phyloP scores from a whole-genome alignment of 2,329 filamentous ascomycete species.

The Fusarium buxicola region DNA sequence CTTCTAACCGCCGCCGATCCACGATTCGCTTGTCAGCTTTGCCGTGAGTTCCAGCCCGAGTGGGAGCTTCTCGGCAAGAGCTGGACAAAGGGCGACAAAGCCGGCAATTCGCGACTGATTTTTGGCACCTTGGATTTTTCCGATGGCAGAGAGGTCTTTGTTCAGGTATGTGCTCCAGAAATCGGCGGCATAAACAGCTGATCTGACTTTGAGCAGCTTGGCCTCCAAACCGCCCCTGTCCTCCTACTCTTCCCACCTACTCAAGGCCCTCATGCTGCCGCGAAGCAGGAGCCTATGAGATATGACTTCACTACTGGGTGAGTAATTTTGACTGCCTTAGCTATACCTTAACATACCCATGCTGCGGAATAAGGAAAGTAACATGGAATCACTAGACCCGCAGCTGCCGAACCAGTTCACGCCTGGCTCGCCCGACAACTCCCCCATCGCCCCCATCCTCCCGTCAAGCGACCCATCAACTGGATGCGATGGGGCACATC shows the following conservation, averaged over 20 bases:
- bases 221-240: slow-evolving; percentile 93
- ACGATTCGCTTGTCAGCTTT: slow-evolving; percentile 86
- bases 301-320: slow-evolving; percentile 89
- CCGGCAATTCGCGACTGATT: slow-evolving; percentile 76
- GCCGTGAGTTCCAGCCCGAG: slow-evolving; percentile 91
- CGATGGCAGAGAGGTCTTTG: slow-evolving; percentile 85
- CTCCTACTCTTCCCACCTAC: slow-evolving; percentile 90
- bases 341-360: too few species aligned
- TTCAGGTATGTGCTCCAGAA: slow-evolving; percentile 70
- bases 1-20: slow-evolving; percentile 88
- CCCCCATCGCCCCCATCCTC: slow-evolving; percentile 80
- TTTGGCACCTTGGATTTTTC: slow-evolving; percentile 90
- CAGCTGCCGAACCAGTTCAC: slow-evolving; percentile 81
- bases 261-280: slow-evolving; percentile 79
- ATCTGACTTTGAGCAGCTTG: slow-evolving; percentile 68
- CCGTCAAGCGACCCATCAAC: slow-evolving; percentile 87
- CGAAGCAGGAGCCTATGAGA: slow-evolving; percentile 75
- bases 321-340: slow-evolving; percentile 43
- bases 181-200: neutral
- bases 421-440: slow-evolving; percentile 83
- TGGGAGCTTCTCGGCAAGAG: slow-evolving; percentile 89
- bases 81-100: slow-evolving; percentile 88
- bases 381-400: slow-evolving; percentile 62
- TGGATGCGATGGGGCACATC: slow-evolving; percentile 79
- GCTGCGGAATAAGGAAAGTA: neutral